phyloP scores from a whole-genome alignment of 192 early-diverging fungal genomes.

The Mortierella antarctica region DNA sequence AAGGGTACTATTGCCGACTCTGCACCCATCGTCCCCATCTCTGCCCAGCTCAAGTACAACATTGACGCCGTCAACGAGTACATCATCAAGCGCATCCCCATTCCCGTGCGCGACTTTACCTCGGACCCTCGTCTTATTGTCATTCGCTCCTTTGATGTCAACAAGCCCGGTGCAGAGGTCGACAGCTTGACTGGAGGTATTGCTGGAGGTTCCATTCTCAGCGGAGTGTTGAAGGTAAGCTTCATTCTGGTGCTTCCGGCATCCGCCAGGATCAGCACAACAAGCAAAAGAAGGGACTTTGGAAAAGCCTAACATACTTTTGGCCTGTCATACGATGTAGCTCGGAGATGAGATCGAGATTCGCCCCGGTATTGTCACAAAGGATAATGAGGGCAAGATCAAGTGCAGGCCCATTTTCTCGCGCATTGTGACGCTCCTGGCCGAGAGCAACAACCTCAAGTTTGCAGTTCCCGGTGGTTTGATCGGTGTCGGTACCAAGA shows the following conservation, averaged over 20 bases:
- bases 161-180: conserved; percentile 97
- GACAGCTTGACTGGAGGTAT: conserved; percentile 95
- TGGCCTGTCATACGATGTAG: conserved; percentile 32
- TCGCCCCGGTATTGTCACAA: conserved; percentile 93
- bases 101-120: conserved; percentile 94
- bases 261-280: no score
- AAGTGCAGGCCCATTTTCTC: conserved; percentile 89
- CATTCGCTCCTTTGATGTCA: conserved; percentile 98
- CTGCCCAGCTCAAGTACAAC: conserved; percentile 98
- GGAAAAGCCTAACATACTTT: no score
- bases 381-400: conserved; percentile 87
- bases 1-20: conserved; percentile 94
- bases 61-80: conserved; percentile 98
- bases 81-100: conserved; percentile 94
- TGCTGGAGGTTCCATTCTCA: conserved; percentile 96
- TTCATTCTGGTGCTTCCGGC: no score
- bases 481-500: conserved; percentile 95
- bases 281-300: no score
- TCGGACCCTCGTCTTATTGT: conserved; percentile 94
- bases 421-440: conserved; percentile 85
- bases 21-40: conserved; percentile 97
- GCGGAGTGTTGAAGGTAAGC: conserved; percentile 82
- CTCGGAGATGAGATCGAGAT: conserved; percentile 97
- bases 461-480: conserved; percentile 99
- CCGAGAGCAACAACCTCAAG: conserved; percentile 91